phyloP scores from a whole-genome alignment of 192 early-diverging fungal species.

The Gryganskiella cystojenkinii region DNA sequence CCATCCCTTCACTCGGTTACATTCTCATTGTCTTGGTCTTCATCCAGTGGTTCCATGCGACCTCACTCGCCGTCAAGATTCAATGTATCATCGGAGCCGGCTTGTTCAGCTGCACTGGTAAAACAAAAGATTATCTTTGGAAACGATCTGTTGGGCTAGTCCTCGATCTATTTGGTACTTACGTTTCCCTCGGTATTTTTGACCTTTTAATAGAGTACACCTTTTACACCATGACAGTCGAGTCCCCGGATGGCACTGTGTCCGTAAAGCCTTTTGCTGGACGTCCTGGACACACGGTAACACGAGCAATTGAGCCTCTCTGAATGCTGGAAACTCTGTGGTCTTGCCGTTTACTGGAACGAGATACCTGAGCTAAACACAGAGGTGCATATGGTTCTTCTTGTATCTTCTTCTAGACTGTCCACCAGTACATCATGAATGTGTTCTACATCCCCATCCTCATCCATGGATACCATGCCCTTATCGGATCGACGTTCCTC shows the following conservation, averaged over 20 bases:
- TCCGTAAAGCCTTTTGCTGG: slow-evolving; percentile 38
- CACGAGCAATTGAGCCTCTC: background rate
- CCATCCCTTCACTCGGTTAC: slow-evolving; percentile 42
- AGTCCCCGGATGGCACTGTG: slow-evolving; percentile 46
- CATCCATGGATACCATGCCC: slow-evolving; percentile 42
- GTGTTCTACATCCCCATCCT: slow-evolving; percentile 48
- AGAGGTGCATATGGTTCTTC: background rate
- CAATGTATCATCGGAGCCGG: slow-evolving; percentile 45
- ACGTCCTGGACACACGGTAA: slow-evolving; percentile 50
- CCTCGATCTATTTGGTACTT: background rate
- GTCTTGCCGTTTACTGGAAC: too few relatives aligned
- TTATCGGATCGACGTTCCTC: slow-evolving; percentile 26
- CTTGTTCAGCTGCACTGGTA: slow-evolving; percentile 47
- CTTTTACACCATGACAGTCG: slow-evolving; percentile 45
- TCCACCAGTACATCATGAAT: slow-evolving; percentile 51
- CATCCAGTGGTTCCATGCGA: slow-evolving; percentile 44
- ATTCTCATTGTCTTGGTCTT: slow-evolving; percentile 30
- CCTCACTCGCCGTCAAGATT: slow-evolving; percentile 43
- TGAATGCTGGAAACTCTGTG: too few relatives aligned
- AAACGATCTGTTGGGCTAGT: background rate
- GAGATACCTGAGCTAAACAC: too few relatives aligned
- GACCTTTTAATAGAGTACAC: slow-evolving; percentile 24
- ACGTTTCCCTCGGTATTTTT: background rate
- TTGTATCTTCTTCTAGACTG: slow-evolving; percentile 12
- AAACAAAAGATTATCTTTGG: background rate